phyloP scores from a whole-genome alignment of 129 eudicot genomes.

The Flaveria robusta region DNA sequence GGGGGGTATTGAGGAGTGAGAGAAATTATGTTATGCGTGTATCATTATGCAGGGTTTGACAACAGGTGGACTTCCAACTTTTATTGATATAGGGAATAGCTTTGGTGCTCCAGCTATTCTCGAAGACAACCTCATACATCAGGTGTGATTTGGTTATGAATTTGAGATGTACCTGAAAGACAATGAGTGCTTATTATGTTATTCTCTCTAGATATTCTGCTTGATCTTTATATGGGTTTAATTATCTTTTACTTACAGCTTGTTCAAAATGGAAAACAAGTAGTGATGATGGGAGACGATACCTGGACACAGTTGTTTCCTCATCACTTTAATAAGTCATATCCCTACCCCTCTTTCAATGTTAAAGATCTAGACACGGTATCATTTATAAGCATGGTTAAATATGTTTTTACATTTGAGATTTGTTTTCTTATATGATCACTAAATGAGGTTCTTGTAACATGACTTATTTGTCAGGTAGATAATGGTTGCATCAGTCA shows the following conservation, averaged over 20 bases:
- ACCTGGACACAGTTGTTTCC: constrained; percentile 98
- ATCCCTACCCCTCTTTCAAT: constrained; percentile 94
- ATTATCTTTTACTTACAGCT: constrained; percentile 42
- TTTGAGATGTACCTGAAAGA: constrained; percentile 1
- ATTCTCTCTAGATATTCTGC: neutral
- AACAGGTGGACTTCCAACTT: constrained; percentile 99
- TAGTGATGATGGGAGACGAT: constrained; percentile 99
- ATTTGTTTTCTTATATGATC: neutral
- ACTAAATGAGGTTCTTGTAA: constrained; percentile 12
- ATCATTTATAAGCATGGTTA: constrained; percentile 20
- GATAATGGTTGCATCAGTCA: constrained; percentile 86
- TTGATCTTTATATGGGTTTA: constrained; percentile 10
- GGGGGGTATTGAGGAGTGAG: neutral
- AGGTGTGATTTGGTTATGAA: constrained; percentile 46
- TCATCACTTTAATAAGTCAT: constrained; percentile 70
- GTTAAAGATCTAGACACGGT: constrained; percentile 97
- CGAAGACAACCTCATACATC: constrained; percentile 90
- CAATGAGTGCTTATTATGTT: neutral
- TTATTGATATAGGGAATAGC: constrained; percentile 94
- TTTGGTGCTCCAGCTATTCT: constrained; percentile 97
- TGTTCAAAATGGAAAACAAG: constrained; percentile 84
- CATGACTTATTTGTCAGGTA: constrained; percentile 51
- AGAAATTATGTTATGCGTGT: neutral
- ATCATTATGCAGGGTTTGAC: constrained; percentile 79
- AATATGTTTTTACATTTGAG: constrained; percentile 24